These are phyloP conservation scores for Alternaria sp. DNA, from an alignment of 2,329 filamentous ascomycete species.

Conservation along the genomic window DNA sequence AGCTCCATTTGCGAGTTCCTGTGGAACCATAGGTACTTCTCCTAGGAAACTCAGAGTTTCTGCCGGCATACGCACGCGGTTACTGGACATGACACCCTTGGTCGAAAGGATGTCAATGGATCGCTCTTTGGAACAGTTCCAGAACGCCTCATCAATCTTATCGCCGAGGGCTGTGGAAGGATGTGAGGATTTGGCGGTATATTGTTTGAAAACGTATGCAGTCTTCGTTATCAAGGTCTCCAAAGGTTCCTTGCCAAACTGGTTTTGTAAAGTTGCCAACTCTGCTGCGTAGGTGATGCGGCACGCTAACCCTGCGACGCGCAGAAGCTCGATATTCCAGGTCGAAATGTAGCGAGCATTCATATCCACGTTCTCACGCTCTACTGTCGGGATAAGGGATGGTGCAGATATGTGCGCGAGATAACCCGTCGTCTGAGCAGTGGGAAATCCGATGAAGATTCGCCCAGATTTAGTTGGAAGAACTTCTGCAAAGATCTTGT, in stretches of 20 bases:
- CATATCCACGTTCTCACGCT: constrained; percentile 94
- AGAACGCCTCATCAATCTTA: constrained; percentile 93
- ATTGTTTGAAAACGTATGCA: constrained; percentile 84
- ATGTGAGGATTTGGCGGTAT: constrained; percentile 88
- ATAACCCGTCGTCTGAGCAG: constrained; percentile 93
- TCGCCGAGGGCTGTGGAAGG: constrained; percentile 84
- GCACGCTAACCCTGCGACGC: constrained; percentile 88
- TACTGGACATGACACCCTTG: constrained; percentile 83
- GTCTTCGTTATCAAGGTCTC: constrained; percentile 77
- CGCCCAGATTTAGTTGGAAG: constrained; percentile 87
- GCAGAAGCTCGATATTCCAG: constrained; percentile 94
- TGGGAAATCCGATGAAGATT: constrained; percentile 97
- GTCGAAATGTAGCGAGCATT: constrained; percentile 93
- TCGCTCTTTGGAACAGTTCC: constrained; percentile 81
- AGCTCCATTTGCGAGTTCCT: constrained; percentile 72
- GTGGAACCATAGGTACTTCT: constrained; percentile 84
- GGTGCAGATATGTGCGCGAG: constrained; percentile 95
- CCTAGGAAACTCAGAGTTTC: constrained; percentile 81
- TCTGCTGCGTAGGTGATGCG: constrained; percentile 87
- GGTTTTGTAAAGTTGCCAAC: constrained; percentile 68
- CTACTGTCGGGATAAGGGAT: constrained; percentile 95
- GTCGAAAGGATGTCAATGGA: constrained; percentile 89
- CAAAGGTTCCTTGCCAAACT: constrained; percentile 66
- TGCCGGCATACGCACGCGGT: constrained; percentile 78
- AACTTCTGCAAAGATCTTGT: constrained; percentile 88